A percentile compares a stretch with the other conserved stretches of the same genome.
Evolutionary conservation across 2,329 filamentous ascomycete genomes (phyloP).

Genomic region (Blastomyces parvus): DNA sequence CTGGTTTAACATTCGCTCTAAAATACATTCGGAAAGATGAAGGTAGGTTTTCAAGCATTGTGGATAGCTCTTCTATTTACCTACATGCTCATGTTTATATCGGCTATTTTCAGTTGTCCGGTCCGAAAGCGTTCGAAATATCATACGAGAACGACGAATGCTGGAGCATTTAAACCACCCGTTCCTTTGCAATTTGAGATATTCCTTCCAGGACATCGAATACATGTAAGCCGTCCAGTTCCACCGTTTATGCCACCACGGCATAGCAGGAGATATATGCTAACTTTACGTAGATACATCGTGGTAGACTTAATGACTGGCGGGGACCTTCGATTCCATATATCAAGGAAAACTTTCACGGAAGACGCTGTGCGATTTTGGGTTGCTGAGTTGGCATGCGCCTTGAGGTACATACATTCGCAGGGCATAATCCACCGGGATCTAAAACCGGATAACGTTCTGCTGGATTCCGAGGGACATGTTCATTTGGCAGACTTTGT

Average conservation of each 20-base stretch:
- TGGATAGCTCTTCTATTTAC: not conserved
- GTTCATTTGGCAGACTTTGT: conserved; percentile 98
- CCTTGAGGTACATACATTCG: conserved; percentile 72
- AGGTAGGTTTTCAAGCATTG: conserved; percentile 45
- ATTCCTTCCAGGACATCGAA: conserved; percentile 98
- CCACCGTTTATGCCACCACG: not conserved
- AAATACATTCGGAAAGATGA: conserved; percentile 99
- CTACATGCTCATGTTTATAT: conserved; percentile 17
- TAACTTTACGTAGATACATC: conserved; percentile 55
- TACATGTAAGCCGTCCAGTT: conserved; percentile 63
- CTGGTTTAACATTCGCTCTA: conserved; percentile 81
- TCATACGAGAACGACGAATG: conserved; percentile 95
- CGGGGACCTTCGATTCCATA: conserved; percentile 92
- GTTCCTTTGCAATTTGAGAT: conserved; percentile 95
- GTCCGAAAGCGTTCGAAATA: conserved; percentile 95
- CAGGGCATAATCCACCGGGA: conserved; percentile 87
- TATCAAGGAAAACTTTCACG: conserved; percentile 94
- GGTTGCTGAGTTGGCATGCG: conserved; percentile 90
- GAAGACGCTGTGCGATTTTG: conserved; percentile 95
- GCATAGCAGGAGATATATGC: conserved; percentile 4
- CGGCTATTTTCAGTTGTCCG: conserved; percentile 63
- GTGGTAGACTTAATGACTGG: conserved; percentile 98
- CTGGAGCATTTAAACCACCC: conserved; percentile 95
- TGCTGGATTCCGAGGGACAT: conserved; percentile 80
- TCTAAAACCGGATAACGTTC: conserved; percentile 84